Percentiles rank a stretch among this genome's conserved stretches.
Evolutionary conservation across 2,329 filamentous ascomycete genomes (phyloP).

Genomic region (Arthrobotrys conoides): DNA sequence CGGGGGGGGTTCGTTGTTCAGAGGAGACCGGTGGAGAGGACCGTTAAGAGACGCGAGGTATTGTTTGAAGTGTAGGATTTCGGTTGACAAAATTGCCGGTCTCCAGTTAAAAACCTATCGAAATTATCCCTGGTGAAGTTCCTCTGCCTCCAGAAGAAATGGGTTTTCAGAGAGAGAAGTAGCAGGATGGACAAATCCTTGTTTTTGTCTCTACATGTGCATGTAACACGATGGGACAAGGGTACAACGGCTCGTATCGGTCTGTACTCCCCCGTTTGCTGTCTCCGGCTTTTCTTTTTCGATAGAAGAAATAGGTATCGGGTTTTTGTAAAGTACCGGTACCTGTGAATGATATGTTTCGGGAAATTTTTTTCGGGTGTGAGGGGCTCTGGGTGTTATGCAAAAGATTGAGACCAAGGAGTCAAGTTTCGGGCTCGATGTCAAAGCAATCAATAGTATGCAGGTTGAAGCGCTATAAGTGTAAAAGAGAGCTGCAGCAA

Average conservation of each 20-base stretch:
- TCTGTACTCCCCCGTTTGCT: slow-evolving; percentile 46
- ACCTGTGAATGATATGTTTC: slow-evolving; percentile 40
- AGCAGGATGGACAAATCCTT: slow-evolving; percentile 54
- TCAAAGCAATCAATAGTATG: slow-evolving; percentile 54
- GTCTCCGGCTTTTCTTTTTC: slow-evolving; percentile 53
- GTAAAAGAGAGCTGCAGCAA: slow-evolving; percentile 29
- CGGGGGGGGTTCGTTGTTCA: slow-evolving; percentile 42
- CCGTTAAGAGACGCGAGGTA: slow-evolving; percentile 32
- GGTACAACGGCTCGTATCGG: slow-evolving; percentile 60
- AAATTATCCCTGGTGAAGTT: slow-evolving; percentile 33
- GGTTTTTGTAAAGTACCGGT: slow-evolving; percentile 52
- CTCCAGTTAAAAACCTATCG: slow-evolving; percentile 40
- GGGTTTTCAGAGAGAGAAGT: slow-evolving; percentile 38
- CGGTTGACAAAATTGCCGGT: slow-evolving; percentile 55
- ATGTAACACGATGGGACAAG: slow-evolving; percentile 61
- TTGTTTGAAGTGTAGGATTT: slow-evolving; percentile 38
- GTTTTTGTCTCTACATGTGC: slow-evolving; percentile 55
- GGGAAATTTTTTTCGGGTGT: slow-evolving; percentile 46
- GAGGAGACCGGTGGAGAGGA: slow-evolving; percentile 40
- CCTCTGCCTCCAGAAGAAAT: slow-evolving; percentile 44
- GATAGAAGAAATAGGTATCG: slow-evolving; percentile 43
- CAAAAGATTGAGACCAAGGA: slow-evolving; percentile 37
- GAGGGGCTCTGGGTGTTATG: slow-evolving; percentile 49
- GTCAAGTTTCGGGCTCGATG: slow-evolving; percentile 35
- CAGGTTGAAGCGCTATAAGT: slow-evolving; percentile 40